Evolutionary conservation across 2,329 filamentous ascomycete genomes (phyloP).

Genomic region (Microcyclosporella mali): DNA sequence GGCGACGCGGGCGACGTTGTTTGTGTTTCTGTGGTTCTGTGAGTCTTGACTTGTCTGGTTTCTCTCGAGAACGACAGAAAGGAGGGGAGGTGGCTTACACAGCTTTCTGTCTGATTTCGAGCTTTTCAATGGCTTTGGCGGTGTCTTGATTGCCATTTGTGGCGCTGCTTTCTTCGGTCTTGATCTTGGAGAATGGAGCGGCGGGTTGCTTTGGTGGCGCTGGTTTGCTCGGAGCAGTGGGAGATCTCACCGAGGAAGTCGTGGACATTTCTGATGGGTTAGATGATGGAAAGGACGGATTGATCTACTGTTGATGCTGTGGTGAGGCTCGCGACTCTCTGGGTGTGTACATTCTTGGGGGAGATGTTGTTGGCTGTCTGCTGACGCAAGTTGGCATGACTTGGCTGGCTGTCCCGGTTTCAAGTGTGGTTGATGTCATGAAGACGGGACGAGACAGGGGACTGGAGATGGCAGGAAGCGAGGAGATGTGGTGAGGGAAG

Average conservation of each 20-base stretch:
- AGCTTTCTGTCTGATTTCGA: constrained; percentile 25
- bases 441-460: too few species aligned
- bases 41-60: too few species aligned
- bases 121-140: constrained; percentile 25
- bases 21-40: constrained; percentile 28
- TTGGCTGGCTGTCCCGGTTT: not conserved
- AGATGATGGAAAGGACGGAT: not conserved
- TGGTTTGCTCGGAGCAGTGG: not conserved
- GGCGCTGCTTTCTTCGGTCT: constrained; percentile 9
- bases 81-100: constrained; percentile 16
- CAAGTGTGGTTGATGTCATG: not conserved
- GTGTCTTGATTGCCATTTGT: constrained; percentile 20
- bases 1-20: constrained; percentile 30
- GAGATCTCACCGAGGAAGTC: not conserved
- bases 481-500: too few species aligned
- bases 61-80: not conserved
- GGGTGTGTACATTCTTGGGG: not conserved
- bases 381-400: too few species aligned
- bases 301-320: not conserved
- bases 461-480: too few species aligned
- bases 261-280: not conserved
- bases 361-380: too few species aligned
- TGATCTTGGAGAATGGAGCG: constrained; percentile 3
- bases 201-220: constrained; percentile 1
- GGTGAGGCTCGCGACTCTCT: not conserved